phyloP scores from a whole-genome alignment of 1,284 basidiomycete genomes.

The Tetrapyrgos nigripes region DNA sequence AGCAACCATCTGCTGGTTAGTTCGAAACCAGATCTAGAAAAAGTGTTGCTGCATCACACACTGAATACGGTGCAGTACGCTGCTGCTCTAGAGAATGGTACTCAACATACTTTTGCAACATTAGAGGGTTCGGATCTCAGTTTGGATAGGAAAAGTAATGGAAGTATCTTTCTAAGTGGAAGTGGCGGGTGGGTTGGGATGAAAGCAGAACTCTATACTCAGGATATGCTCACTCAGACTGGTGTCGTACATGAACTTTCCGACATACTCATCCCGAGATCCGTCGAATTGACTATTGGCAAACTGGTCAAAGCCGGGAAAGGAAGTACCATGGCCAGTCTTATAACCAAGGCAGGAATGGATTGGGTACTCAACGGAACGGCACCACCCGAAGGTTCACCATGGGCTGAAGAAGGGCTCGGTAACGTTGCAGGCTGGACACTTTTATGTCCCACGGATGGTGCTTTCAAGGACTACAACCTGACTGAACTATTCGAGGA shows the following conservation, averaged over 20 bases:
- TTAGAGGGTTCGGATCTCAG: conserved; percentile 79
- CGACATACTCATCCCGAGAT: conserved; percentile 90
- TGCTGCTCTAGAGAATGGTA: conserved; percentile 63
- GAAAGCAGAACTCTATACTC: conserved; percentile 59
- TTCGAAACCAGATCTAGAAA: conserved; percentile 80
- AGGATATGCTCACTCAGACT: conserved; percentile 83
- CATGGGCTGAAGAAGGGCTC: conserved; percentile 59
- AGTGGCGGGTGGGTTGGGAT: conserved; percentile 82
- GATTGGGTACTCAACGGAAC: conserved; percentile 92
- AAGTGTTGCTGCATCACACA: conserved; percentile 87
- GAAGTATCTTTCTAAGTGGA: conserved; percentile 56
- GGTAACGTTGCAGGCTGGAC: conserved; percentile 70
- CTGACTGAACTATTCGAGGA: conserved; percentile 80
- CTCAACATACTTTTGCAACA: conserved; percentile 72
- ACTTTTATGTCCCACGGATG: conserved; percentile 89
- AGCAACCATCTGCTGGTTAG: conserved; percentile 86
- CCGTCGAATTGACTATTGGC: conserved; percentile 84
- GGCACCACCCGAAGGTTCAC: conserved; percentile 68
- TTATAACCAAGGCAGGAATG: conserved; percentile 85
- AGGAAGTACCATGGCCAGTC: conserved; percentile 85
- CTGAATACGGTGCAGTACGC: conserved; percentile 83
- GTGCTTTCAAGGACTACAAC: conserved; percentile 91
- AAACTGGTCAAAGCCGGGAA: conserved; percentile 92
- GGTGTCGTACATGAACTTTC: conserved; percentile 92
- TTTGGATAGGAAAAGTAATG: conserved; percentile 57